Conservation (phyloP, 805 yeast species). For the Zygosaccharomyces lentus region DNA sequence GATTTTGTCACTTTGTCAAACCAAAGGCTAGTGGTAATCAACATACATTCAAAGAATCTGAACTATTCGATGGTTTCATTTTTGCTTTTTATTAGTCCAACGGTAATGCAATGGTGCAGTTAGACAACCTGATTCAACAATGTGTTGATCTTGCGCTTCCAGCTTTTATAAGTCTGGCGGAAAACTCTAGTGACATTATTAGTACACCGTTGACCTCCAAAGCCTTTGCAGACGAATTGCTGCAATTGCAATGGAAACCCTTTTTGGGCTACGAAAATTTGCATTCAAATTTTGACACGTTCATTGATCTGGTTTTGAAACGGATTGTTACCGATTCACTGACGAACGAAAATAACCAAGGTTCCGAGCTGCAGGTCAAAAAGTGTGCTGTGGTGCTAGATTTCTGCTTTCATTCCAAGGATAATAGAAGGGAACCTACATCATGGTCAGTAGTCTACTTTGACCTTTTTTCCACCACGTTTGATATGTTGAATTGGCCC, state of each 20-base stretch:
- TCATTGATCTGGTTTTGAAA: constrained; percentile 17
- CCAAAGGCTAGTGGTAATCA: no score
- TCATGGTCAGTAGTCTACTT: constrained; percentile 27
- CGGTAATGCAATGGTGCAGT: constrained; percentile 2
- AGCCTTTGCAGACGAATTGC: constrained; percentile 6
- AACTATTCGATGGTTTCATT: no score
- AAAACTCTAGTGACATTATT: constrained; percentile 1
- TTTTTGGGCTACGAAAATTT: constrained; percentile 1
- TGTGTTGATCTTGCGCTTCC: constrained; percentile 16
- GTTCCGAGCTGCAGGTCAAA: constrained; percentile 2
- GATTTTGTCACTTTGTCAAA: no score
- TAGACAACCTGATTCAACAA: constrained; percentile 13
- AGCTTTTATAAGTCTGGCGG: constrained; percentile 7
- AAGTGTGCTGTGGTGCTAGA: constrained; percentile 25
- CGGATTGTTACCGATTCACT: constrained; percentile 18
- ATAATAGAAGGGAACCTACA: constrained; percentile 11
- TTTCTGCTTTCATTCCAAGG: constrained; percentile 24
- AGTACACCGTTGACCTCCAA: constrained; percentile 10
- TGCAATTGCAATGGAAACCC: constrained; percentile 18
- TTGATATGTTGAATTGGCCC: constrained; percentile 28
- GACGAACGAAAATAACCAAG: constrained; percentile 8
- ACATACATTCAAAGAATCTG: no score
- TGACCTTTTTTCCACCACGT: constrained; percentile 19
- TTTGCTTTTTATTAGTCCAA: not conserved
- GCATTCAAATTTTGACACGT: constrained; percentile 11